A percentile compares a stretch with the other conserved stretches of the same genome.
Evolutionary conservation across 1,139 yeast species (phyloP).

Genomic region (Lodderomyces orthopsilosis): DNA sequence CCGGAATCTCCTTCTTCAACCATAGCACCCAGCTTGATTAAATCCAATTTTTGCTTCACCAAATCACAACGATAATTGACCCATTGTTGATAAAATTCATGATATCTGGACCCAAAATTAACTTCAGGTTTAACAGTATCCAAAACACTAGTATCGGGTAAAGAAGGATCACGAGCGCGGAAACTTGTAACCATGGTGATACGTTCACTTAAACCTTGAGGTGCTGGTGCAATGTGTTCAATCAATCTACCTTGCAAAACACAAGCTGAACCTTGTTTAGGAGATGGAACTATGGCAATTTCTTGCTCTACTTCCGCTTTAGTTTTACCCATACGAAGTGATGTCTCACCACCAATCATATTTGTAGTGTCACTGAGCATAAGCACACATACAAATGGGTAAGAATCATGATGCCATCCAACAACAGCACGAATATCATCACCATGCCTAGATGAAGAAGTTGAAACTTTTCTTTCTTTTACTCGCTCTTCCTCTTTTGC

Average conservation of each 20-base stretch:
- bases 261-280: constrained; percentile 52
- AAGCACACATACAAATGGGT: constrained; percentile 62
- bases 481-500: constrained; percentile 1
- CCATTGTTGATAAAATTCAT: constrained; percentile 39
- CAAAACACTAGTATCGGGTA: constrained; percentile 29
- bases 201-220: constrained; percentile 51
- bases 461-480: constrained; percentile 4
- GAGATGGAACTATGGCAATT: constrained; percentile 49
- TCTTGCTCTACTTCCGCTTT: constrained; percentile 19
- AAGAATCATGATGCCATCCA: constrained; percentile 59
- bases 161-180: constrained; percentile 29
- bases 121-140: constrained; percentile 39
- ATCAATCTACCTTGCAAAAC: constrained; percentile 55
- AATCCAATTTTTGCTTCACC: constrained; percentile 33
- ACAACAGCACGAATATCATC: constrained; percentile 50
- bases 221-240: constrained; percentile 56
- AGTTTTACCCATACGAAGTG: constrained; percentile 41
- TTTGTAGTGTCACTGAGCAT: constrained; percentile 55
- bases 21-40: constrained; percentile 20
- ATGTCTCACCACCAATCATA: constrained; percentile 62
- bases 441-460: constrained; percentile 18
- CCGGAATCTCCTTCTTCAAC: constrained; percentile 13
- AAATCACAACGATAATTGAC: constrained; percentile 40
- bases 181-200: constrained; percentile 50
- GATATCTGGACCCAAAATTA: constrained; percentile 32